Evolutionary conservation across 768 basidiomycete genomes (phyloP).

Genomic region (Leccinum aurantiacum): DNA sequence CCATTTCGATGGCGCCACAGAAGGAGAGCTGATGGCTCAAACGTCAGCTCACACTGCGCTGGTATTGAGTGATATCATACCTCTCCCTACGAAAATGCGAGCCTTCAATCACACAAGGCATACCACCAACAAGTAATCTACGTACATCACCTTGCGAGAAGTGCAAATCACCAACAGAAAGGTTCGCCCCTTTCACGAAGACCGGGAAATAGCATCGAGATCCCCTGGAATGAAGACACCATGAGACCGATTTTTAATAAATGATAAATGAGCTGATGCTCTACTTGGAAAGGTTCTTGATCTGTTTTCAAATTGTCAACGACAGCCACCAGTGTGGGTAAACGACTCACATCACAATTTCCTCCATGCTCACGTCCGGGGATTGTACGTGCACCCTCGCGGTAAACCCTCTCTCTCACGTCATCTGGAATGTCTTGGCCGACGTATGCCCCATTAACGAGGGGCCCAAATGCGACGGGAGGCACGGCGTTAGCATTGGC

Average conservation of each 20-base stretch:
- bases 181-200: slow-evolving; percentile 70
- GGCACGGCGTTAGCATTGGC: slow-evolving; percentile 52
- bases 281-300: slow-evolving; percentile 71
- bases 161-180: slow-evolving; percentile 78
- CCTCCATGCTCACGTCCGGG: slow-evolving; percentile 82
- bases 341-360: slow-evolving; percentile 60
- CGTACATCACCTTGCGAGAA: slow-evolving; percentile 75
- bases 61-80: slow-evolving; percentile 30
- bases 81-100: slow-evolving; percentile 47
- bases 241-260: not conserved
- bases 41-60: not conserved
- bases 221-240: slow-evolving; percentile 38
- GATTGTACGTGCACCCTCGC: slow-evolving; percentile 71
- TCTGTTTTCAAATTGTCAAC: slow-evolving; percentile 39
- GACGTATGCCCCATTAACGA: slow-evolving; percentile 59
- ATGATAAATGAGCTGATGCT: not conserved
- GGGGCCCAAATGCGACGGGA: slow-evolving; percentile 65
- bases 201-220: slow-evolving; percentile 78
- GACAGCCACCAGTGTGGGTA: not conserved
- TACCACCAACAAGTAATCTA: not conserved
- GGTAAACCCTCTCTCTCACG: slow-evolving; percentile 51
- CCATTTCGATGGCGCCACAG: slow-evolving; percentile 81
- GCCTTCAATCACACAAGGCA: not conserved
- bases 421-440: slow-evolving; percentile 59
- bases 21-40: slow-evolving; percentile 52